Base-by-base conservation (phyloP, 2,329 filamentous ascomycete species). In the Penicillium sp. region DNA sequence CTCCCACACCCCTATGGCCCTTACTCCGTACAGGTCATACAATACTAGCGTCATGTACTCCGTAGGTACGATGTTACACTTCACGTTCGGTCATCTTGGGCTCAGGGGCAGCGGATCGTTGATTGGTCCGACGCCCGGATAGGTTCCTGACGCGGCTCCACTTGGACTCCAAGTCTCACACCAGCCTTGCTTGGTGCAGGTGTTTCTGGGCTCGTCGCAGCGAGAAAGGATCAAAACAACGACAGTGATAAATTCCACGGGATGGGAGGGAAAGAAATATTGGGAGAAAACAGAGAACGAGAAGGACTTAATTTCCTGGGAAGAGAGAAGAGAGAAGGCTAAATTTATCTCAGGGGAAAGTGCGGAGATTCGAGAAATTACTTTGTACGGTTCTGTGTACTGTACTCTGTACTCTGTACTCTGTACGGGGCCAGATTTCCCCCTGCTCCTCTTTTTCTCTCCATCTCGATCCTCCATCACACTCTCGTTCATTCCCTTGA, bases 121-220 rank as follows among this genome's bases (percentile, higher is more conserved):
- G 32, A 56, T 55, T 57, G 54, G 55, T 11, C 13, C 23, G 10
- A 12, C 8, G 23, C 5, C 4, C n/a, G 7, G 37, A n/a, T 44
- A 42, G 51, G 54, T 57, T 53, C 54, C 54, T 57, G 54, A 48
- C 53, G 38, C 54, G 49, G 55, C 28, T 25, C 25, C 25, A 11
- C 25, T 27, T 27, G 4, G 36, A 36, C 34, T 34, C 41, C 36
- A 38, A 33, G 40, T 41, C 41, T 43, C 41, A 45, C 6, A 27
- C 9, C 29, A n/a, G 14, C 47, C 47, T 50, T 50, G 40, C 47
- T 39, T 41, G 32, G 25, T 27, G 25, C 25, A 27, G 6, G 6
- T n/a, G n/a, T n/a, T n/a, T n/a, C n/a, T n/a, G n/a, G n/a, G n/a
- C n/a, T n/a, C n/a, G n/a, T n/a, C n/a, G n/a, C n/a, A n/a, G n/a